Evolutionary conservation across 345 rosid genomes (phyloP), one percentile per base, ranked within the genome.

Genomic region (Salix arbutifolia): DNA sequence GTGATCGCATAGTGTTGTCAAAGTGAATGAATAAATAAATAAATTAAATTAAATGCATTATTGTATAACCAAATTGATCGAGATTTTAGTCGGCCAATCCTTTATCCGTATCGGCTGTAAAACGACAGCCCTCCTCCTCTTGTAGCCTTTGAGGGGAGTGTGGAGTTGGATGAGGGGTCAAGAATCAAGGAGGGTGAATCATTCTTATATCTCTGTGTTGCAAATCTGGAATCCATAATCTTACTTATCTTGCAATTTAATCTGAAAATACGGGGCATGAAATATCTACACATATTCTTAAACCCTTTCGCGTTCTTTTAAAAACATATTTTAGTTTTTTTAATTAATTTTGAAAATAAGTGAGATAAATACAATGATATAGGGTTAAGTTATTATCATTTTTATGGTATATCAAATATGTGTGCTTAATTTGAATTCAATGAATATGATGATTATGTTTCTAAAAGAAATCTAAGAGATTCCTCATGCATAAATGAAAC

Each of bases 101-200:
- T n/a, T 67, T 19, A 44, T 42, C 18, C 52, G 18, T 46, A 46
- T 53, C 60, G 10, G 60, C 60, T 21, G 60, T 53, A 21, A 53
- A 53, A 53, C n/a, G 60, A 53, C 23, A 19, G 23, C 60, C 25
- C n/a, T 10, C n/a, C 38, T 40, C 60, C 58, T 17, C 28, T 50
- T 31, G 64, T 33, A 14, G 72, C 31, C 6, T 30, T 3, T 28
- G n/a, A 68, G 19, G 50, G 70, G 42, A 28, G 38, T 33, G 12
- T 33, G 65, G 62, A 62, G 75, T 35, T 53, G 61, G 80, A 18
- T 50, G 71, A 25, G 73, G 58, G 78, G 78, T 67, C 78, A 56
- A 69, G 56, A 66, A 65, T 74, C 60, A 65, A 48, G 18, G 23
- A 40, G 18, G 18, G 60, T 8, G 21, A 21, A 53, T 19, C 21